These are phyloP conservation scores for Cercophora scortea DNA, from an alignment of 495 filamentous ascomycete species.

Conservation along the genomic window DNA sequence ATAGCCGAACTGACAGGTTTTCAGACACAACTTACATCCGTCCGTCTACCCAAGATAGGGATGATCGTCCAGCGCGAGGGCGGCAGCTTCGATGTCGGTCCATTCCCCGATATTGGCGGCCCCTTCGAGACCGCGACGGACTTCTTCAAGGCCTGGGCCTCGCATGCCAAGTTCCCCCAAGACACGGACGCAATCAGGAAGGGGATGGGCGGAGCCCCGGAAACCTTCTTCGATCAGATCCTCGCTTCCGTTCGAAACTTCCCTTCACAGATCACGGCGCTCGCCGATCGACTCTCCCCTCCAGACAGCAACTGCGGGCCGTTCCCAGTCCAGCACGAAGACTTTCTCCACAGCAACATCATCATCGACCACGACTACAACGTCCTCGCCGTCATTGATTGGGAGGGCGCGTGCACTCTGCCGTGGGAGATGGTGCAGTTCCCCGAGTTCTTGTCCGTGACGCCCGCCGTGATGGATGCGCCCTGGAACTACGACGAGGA, in stretches of 20 bases:
- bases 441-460: conserved; percentile 4
- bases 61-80: conserved; percentile 3
- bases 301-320: too few relatives aligned
- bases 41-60: conserved; percentile 12
- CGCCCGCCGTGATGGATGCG: conserved; percentile 1
- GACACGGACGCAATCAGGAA: conserved; percentile 1
- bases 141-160: conserved; percentile 14
- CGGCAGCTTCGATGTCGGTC: conserved; percentile 10
- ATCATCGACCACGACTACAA: conserved; percentile 23
- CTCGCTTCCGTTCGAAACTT: conserved; percentile 11
- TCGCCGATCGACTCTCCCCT: too few relatives aligned
- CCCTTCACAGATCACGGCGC: conserved; percentile 1
- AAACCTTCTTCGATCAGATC: neutral
- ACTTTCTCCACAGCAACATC: conserved; percentile 30
- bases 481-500: conserved; percentile 6
- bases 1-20: too few relatives aligned
- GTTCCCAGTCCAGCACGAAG: conserved; percentile 14
- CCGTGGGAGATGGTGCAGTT: conserved; percentile 17
- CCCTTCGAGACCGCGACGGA: conserved; percentile 15
- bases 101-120: conserved; percentile 15
- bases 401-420: conserved; percentile 23
- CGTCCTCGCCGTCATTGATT: conserved; percentile 27
- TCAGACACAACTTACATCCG: conserved; percentile 1
- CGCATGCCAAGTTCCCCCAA: conserved; percentile 6
- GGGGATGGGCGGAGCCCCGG: conserved; percentile 1